Evolutionary conservation across 2,329 filamentous ascomycete species (phyloP).

Genomic region (Fusarium beomiforme): DNA sequence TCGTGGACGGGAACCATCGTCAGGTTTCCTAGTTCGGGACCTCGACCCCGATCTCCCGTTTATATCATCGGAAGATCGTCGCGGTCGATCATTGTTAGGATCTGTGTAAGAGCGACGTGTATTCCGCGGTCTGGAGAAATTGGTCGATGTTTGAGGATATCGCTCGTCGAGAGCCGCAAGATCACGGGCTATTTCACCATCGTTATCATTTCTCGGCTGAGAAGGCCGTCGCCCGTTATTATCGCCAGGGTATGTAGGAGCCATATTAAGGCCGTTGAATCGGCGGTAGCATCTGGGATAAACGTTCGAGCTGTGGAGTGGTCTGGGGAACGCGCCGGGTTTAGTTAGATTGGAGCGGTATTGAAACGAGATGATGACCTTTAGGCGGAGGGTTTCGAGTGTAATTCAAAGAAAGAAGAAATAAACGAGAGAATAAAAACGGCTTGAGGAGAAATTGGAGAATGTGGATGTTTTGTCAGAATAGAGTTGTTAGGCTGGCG

Average conservation of each 20-base stretch:
- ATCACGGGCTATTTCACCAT: constrained; percentile 36
- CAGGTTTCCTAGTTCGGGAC: constrained; percentile 24
- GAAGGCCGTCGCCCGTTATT: constrained; percentile 34
- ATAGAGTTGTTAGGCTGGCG: constrained; percentile 6
- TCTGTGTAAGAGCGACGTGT: constrained; percentile 27
- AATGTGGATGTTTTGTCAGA: constrained; percentile 29
- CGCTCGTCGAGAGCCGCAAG: constrained; percentile 39
- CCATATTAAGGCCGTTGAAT: constrained; percentile 41
- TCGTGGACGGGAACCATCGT: constrained; percentile 10
- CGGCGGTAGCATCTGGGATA: constrained; percentile 42
- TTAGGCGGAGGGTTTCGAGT: background rate
- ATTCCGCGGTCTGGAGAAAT: constrained; percentile 35
- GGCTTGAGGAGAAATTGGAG: background rate
- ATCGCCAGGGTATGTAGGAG: constrained; percentile 40
- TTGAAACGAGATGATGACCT: background rate
- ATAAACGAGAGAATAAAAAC: constrained; percentile 9
- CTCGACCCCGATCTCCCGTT: constrained; percentile 30
- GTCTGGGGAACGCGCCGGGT: constrained; percentile 4
- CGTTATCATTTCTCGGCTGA: constrained; percentile 14
- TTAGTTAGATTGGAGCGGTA: background rate
- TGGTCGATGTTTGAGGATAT: constrained; percentile 28
- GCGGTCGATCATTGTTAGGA: constrained; percentile 21
- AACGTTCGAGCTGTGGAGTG: constrained; percentile 15
- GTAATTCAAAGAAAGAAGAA: background rate
- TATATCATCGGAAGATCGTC: constrained; percentile 25